Percentiles rank a stretch among this genome's conserved stretches.
These are phyloP conservation scores for Pisolithus albus DNA, from an alignment of 768 basidiomycete species.

Conservation along the genomic window DNA sequence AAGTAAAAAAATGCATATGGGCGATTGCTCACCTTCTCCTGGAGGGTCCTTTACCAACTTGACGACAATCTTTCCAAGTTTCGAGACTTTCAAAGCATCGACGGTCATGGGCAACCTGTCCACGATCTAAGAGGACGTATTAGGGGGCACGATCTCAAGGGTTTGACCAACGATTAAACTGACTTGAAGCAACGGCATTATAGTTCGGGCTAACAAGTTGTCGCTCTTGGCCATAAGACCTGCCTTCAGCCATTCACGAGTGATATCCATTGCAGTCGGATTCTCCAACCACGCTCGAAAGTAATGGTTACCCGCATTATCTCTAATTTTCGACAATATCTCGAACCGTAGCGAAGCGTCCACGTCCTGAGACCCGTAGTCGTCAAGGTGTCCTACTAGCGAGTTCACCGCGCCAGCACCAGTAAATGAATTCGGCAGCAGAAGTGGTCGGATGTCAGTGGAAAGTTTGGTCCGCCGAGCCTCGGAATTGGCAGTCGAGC, in stretches of 20 bases:
- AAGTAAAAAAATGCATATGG: constrained; percentile 9
- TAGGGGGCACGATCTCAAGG: constrained; percentile 10
- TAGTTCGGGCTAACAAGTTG: constrained; percentile 56
- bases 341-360: constrained; percentile 62
- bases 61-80: constrained; percentile 74
- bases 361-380: constrained; percentile 58
- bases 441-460: constrained; percentile 44
- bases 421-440: constrained; percentile 54
- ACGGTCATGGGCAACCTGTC: constrained; percentile 75
- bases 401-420: constrained; percentile 61
- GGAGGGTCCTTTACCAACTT: constrained; percentile 72
- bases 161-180: constrained; percentile 30
- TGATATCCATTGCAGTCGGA: constrained; percentile 63
- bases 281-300: constrained; percentile 84
- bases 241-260: constrained; percentile 76
- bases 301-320: constrained; percentile 80
- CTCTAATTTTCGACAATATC: constrained; percentile 73
- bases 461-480: constrained; percentile 52
- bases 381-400: constrained; percentile 52
- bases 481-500: constrained; percentile 36
- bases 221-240: constrained; percentile 54
- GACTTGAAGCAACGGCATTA: constrained; percentile 85
- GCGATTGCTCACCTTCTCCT: constrained; percentile 63
- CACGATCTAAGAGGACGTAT: constrained; percentile 46
- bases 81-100: constrained; percentile 60